Percentiles rank a stretch among this genome's conserved stretches.
phyloP scores from a whole-genome alignment of 192 early-diverging fungal species.

The Backusella circina region DNA sequence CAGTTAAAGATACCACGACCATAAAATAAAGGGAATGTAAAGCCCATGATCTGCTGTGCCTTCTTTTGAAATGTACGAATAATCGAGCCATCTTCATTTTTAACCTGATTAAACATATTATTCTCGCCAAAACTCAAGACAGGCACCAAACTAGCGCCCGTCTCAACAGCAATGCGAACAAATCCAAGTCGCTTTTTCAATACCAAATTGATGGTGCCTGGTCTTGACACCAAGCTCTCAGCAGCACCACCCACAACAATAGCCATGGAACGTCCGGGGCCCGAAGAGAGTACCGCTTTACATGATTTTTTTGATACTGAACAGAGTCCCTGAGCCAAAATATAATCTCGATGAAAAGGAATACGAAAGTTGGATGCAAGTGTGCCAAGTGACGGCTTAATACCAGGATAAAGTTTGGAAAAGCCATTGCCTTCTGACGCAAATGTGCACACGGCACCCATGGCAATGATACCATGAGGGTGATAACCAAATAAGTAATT shows the following conservation, averaged over 20 bases:
- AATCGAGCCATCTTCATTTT: conserved; percentile 62
- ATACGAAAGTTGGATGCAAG: conserved; percentile 79
- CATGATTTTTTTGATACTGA: conserved; percentile 76
- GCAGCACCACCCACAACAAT: conserved; percentile 91
- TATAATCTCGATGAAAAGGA: conserved; percentile 82
- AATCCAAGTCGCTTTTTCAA: conserved; percentile 86
- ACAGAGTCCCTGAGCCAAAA: conserved; percentile 70
- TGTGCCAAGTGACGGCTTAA: conserved; percentile 75
- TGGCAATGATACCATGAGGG: conserved; percentile 85
- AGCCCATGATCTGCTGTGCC: conserved; percentile 65
- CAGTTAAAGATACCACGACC: conserved; percentile 88
- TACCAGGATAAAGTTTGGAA: conserved; percentile 70
- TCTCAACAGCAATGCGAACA: conserved; percentile 82
- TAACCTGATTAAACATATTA: conserved; percentile 79
- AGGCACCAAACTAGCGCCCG: conserved; percentile 78
- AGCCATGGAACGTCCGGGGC: conserved; percentile 64
- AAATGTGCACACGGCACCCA: conserved; percentile 80
- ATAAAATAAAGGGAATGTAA: conserved; percentile 73
- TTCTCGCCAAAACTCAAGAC: conserved; percentile 93
- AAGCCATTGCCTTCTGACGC: conserved; percentile 77
- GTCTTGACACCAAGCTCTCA: conserved; percentile 71
- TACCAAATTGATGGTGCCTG: conserved; percentile 62
- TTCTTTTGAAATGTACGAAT: conserved; percentile 64
- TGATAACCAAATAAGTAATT: conserved; percentile 92
- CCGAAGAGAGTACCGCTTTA: conserved; percentile 66